Conservation (phyloP, 2,329 filamentous ascomycete species). For the Epichloe sylvatica region DNA sequence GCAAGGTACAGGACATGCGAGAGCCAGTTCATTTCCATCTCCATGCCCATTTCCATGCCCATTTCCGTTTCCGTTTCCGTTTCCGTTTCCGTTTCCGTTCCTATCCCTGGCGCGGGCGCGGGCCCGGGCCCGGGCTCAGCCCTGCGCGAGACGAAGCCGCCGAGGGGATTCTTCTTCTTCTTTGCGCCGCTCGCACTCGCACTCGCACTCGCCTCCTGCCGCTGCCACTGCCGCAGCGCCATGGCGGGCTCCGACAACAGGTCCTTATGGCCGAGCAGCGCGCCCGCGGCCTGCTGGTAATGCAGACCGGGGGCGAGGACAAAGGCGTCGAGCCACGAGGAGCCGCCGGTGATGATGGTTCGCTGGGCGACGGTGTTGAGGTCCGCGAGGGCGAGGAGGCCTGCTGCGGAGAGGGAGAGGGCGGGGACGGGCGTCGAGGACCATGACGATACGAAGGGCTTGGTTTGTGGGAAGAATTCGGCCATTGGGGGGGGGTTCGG, state of each 20-base stretch:
- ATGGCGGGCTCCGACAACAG: conserved; percentile 11
- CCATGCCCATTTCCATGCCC: no score
- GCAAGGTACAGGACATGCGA: conserved; percentile 35
- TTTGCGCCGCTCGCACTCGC: no score
- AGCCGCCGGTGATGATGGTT: conserved; percentile 42
- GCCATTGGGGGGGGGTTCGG: background rate
- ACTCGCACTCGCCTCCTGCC: conserved; percentile 4
- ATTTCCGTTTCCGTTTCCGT: no score
- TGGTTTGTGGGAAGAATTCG: background rate
- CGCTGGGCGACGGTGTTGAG: conserved; percentile 40
- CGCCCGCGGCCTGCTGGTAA: conserved; percentile 42
- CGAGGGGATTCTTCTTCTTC: no score
- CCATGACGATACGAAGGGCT: conserved; percentile 27
- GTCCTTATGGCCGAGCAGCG: conserved; percentile 30
- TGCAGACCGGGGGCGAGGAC: conserved; percentile 47
- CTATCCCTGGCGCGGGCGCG: no score
- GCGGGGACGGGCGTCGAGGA: conserved; percentile 29
- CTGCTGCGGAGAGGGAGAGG: conserved; percentile 35
- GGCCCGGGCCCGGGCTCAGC: no score
- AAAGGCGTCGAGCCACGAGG: conserved; percentile 41
- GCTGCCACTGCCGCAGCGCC: conserved; percentile 9
- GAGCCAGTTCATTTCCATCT: conserved; percentile 24
- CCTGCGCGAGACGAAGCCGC: no score
- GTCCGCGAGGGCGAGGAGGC: conserved; percentile 45
- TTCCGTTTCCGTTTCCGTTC: no score